These are phyloP conservation scores for Mycosarcoma maydis DNA, from an alignment of 1,284 basidiomycete species.

Conservation along the genomic window DNA sequence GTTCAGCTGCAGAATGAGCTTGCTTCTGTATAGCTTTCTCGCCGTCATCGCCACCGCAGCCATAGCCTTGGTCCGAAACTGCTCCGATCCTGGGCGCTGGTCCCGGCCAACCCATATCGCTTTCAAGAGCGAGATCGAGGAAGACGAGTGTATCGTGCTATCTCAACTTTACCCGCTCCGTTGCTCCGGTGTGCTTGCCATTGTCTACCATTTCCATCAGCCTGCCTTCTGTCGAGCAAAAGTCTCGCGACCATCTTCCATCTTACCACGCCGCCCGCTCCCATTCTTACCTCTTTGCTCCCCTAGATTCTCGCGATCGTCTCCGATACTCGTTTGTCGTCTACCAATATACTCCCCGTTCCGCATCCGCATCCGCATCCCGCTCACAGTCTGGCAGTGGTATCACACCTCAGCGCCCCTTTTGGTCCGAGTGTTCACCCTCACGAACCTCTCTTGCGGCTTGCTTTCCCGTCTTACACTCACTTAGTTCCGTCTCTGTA, in stretches of 20 bases:
- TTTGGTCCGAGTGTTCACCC: too few species aligned
- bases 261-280: too few species aligned
- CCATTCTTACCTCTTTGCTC: too few species aligned
- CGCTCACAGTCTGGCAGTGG: too few species aligned
- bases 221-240: too few species aligned
- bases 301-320: background rate
- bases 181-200: constrained; percentile 1
- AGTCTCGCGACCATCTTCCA: too few species aligned
- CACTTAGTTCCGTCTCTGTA: too few species aligned
- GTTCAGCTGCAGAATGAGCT: background rate
- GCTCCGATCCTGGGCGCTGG: background rate
- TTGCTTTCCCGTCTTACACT: background rate
- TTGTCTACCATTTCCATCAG: background rate
- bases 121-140: too few species aligned
- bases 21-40: background rate
- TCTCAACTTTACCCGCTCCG: background rate
- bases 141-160: too few species aligned
- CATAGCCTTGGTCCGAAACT: background rate
- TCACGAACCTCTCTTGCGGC: too few species aligned
- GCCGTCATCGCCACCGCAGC: background rate
- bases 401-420: too few species aligned
- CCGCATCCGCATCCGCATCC: too few species aligned
- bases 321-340: background rate
- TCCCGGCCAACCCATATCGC: constrained; percentile 16
- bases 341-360: constrained; percentile 7